These are phyloP conservation scores for Xylariaceae sp. DNA, from an alignment of 2,329 filamentous ascomycete genomes.

Conservation along the genomic window DNA sequence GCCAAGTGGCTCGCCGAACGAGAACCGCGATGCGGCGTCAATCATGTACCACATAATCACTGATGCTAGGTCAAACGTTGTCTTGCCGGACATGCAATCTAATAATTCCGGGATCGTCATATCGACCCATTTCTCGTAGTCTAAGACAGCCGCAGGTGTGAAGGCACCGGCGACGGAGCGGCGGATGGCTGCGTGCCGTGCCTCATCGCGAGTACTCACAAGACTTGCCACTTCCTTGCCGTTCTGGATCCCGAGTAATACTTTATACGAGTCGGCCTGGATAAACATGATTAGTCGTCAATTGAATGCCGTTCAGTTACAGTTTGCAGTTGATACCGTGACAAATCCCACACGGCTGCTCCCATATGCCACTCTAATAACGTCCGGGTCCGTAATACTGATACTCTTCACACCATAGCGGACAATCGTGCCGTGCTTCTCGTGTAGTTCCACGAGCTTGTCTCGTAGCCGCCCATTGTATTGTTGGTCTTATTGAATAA, in stretches of 20 bases:
- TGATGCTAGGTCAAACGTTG: conserved; percentile 18
- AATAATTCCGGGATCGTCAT: conserved; percentile 22
- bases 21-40: conserved; percentile 23
- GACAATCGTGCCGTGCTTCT: conserved; percentile 21
- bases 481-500: conserved; percentile 6
- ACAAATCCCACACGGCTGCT: conserved; percentile 25
- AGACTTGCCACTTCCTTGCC: conserved; percentile 27
- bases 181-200: conserved; percentile 22
- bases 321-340: conserved; percentile 13
- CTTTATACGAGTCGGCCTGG: conserved; percentile 26
- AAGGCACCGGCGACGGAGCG: conserved; percentile 27
- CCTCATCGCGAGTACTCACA: conserved; percentile 23
- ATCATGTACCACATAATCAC: conserved; percentile 24
- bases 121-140: conserved; percentile 27
- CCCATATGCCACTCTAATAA: conserved; percentile 25
- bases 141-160: conserved; percentile 21
- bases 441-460: conserved; percentile 22
- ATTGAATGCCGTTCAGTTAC: background rate
- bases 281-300: background rate
- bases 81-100: conserved; percentile 10
- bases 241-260: conserved; percentile 22
- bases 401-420: conserved; percentile 26
- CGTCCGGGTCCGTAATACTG: conserved; percentile 27
- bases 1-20: conserved; percentile 23
- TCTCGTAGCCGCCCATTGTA: conserved; percentile 24